phyloP scores from a whole-genome alignment of 306 rosid genomes.

The Fragaria vesca region DNA sequence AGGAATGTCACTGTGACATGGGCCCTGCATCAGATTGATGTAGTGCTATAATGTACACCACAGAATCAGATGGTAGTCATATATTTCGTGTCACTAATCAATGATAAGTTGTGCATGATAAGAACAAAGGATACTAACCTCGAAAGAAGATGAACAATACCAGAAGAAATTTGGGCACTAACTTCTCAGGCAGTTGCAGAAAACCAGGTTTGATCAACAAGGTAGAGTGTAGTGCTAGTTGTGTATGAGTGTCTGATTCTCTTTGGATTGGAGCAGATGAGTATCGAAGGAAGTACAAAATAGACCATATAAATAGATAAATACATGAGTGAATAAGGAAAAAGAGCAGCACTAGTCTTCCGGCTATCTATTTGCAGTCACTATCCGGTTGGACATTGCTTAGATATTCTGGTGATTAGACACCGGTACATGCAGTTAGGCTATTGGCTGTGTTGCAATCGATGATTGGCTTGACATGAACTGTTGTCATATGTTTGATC shows the following conservation, averaged over 20 bases:
- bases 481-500: not conserved
- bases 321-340: constrained; percentile 6
- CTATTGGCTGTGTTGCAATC: not conserved
- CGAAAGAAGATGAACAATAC: not conserved
- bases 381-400: constrained; percentile 16
- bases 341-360: constrained; percentile 16
- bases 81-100: not conserved
- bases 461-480: not conserved
- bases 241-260: not conserved
- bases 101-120: not conserved
- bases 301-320: not conserved
- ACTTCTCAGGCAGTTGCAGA: constrained; percentile 10
- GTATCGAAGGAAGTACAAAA: not conserved
- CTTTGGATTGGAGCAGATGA: constrained; percentile 12
- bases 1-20: not conserved
- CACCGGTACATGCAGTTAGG: too few species aligned
- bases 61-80: not conserved
- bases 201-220: constrained; percentile 14
- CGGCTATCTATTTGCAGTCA: constrained; percentile 19
- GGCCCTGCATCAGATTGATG: not conserved
- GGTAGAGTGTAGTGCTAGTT: not conserved
- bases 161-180: not conserved
- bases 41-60: not conserved
- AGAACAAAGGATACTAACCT: constrained; percentile 18
- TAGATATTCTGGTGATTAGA: not conserved